Conservation (phyloP, 768 basidiomycete genomes). For the Leucocoprinus birnbaumii region DNA sequence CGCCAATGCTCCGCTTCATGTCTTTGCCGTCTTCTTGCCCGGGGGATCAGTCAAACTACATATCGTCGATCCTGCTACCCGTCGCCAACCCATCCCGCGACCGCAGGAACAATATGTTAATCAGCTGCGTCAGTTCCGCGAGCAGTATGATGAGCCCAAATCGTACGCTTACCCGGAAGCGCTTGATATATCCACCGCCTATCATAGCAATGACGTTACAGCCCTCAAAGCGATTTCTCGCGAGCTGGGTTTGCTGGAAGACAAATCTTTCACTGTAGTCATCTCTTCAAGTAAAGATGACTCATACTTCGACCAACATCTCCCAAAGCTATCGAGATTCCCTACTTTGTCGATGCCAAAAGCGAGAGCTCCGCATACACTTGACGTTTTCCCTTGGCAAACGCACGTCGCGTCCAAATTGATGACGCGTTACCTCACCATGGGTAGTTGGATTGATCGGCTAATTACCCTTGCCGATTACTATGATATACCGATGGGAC, state of each 20-base stretch:
- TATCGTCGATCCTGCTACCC: constrained; percentile 87
- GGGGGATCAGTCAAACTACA: constrained; percentile 70
- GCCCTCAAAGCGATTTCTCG: constrained; percentile 87
- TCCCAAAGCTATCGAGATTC: constrained; percentile 76
- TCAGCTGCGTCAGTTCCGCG: constrained; percentile 48
- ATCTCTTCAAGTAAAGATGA: constrained; percentile 86
- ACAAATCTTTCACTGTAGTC: constrained; percentile 70
- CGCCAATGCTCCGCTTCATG: constrained; percentile 70
- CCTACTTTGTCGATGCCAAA: constrained; percentile 88
- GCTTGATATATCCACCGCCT: constrained; percentile 62
- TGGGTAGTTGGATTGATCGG: constrained; percentile 79
- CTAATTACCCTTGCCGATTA: constrained; percentile 81
- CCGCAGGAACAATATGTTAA: constrained; percentile 75
- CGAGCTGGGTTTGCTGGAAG: constrained; percentile 76
- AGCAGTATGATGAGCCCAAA: constrained; percentile 33
- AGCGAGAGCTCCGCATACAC: constrained; percentile 66
- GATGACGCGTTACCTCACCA: constrained; percentile 74
- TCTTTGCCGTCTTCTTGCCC: constrained; percentile 87
- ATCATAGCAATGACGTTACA: constrained; percentile 74
- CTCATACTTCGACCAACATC: constrained; percentile 71
- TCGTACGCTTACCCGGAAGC: constrained; percentile 65
- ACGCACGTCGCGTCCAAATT: constrained; percentile 78
- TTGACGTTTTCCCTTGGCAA: constrained; percentile 91
- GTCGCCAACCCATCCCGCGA: constrained; percentile 76
- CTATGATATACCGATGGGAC: constrained; percentile 90